Percentiles rank a stretch among this genome's conserved stretches.
These are phyloP conservation scores for Scheffersomyces spartinae DNA, from an alignment of 805 yeast species.

Conservation along the genomic window DNA sequence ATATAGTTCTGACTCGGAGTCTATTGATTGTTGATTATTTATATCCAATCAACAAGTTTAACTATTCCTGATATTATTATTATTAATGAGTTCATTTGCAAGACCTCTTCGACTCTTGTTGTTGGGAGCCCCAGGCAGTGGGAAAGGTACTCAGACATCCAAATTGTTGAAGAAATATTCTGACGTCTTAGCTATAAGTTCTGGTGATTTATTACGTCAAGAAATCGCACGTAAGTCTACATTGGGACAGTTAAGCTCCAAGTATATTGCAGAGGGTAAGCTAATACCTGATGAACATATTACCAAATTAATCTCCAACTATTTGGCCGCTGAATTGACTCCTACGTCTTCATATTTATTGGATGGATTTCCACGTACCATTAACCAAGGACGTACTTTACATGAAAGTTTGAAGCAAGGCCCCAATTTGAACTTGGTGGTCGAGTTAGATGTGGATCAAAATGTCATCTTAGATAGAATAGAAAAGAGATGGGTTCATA, in stretches of 20 bases:
- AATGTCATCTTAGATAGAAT: slow-evolving; percentile 72
- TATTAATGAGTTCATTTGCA: slow-evolving; percentile 1
- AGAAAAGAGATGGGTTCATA: slow-evolving; percentile 76
- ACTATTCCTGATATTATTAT: background rate
- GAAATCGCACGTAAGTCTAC: slow-evolving; percentile 46
- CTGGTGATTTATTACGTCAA: slow-evolving; percentile 73
- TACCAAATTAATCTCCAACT: slow-evolving; percentile 43
- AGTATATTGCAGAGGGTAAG: slow-evolving; percentile 48
- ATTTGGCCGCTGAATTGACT: slow-evolving; percentile 38
- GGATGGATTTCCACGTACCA: slow-evolving; percentile 89
- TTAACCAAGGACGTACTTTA: slow-evolving; percentile 54
- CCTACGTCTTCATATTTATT: slow-evolving; percentile 51
- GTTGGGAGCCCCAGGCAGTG: slow-evolving; percentile 93
- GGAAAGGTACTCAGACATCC: slow-evolving; percentile 83
- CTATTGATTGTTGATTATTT: background rate
- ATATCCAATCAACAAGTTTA: background rate
- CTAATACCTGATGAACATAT: slow-evolving; percentile 67
- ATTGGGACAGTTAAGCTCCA: slow-evolving; percentile 47
- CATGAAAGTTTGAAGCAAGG: slow-evolving; percentile 29
- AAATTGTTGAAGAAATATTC: slow-evolving; percentile 46
- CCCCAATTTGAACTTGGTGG: slow-evolving; percentile 58
- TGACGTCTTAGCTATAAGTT: slow-evolving; percentile 48
- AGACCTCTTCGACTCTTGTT: slow-evolving; percentile 54
- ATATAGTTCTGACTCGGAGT: background rate
- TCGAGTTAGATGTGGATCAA: slow-evolving; percentile 80